Conservation (phyloP, 495 filamentous ascomycete species). For the Aspergillus panamensis region DNA sequence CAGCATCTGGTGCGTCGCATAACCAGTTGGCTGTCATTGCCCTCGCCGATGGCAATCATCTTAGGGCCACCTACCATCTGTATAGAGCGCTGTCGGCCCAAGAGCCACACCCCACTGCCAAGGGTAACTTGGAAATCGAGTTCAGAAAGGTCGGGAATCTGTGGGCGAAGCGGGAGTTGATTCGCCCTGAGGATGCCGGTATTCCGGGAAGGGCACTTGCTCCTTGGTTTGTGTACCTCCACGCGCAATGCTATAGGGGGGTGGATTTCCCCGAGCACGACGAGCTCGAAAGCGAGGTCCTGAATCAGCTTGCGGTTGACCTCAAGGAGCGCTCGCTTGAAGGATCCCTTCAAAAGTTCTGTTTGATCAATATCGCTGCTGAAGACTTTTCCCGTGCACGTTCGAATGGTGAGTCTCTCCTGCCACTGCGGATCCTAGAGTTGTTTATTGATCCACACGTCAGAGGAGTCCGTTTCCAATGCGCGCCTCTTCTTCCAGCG, state of each 20-base stretch:
- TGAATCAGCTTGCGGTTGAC: constrained; percentile 69
- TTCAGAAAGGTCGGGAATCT: constrained; percentile 67
- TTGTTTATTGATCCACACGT: constrained; percentile 23
- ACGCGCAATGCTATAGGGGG: constrained; percentile 78
- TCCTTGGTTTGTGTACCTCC: constrained; percentile 83
- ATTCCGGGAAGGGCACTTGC: constrained; percentile 54
- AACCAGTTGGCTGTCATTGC: constrained; percentile 89
- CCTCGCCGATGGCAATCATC: constrained; percentile 67
- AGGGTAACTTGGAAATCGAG: constrained; percentile 72
- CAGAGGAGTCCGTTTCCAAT: constrained; percentile 42
- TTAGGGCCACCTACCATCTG: constrained; percentile 82
- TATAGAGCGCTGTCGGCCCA: constrained; percentile 74
- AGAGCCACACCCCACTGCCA: constrained; percentile 68
- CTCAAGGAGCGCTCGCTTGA: constrained; percentile 67
- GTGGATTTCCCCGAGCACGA: constrained; percentile 66
- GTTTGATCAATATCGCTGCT: constrained; percentile 81
- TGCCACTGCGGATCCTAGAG: background rate
- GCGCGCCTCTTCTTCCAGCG: constrained; percentile 71
- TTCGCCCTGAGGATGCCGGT: constrained; percentile 49
- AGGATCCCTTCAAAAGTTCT: constrained; percentile 68
- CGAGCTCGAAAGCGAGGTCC: constrained; percentile 81
- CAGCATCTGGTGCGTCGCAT: constrained; percentile 73
- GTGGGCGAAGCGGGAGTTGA: constrained; percentile 58
- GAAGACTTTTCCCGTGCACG: constrained; percentile 64
- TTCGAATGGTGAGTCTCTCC: constrained; percentile 52